Evolutionary conservation across 2,329 filamentous ascomycete genomes (phyloP).

Genomic region (Trichophyton benhamiae): DNA sequence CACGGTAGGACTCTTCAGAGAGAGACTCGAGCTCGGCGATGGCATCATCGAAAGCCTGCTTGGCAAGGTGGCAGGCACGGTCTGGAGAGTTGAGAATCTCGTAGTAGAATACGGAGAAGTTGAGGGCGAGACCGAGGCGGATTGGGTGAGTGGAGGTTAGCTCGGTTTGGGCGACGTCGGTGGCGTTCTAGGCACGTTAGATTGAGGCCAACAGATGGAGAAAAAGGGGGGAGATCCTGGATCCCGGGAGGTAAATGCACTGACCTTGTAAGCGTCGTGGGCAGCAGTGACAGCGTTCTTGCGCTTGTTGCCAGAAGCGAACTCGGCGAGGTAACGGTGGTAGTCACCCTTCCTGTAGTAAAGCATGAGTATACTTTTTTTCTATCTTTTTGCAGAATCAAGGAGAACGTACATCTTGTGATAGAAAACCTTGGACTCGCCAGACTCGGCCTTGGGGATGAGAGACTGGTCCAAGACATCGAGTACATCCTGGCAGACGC

Average conservation of each 20-base stretch:
- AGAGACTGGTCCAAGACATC: constrained; percentile 85
- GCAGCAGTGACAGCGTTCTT: constrained; percentile 76
- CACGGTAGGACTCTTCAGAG: constrained; percentile 95
- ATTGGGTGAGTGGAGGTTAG: constrained; percentile 96
- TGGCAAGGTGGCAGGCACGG: constrained; percentile 93
- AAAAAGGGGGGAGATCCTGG: not conserved
- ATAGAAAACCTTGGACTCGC: constrained; percentile 99
- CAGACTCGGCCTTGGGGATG: constrained; percentile 89
- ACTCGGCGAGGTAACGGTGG: constrained; percentile 90
- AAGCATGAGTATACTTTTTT: constrained; percentile 10
- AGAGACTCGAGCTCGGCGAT: constrained; percentile 97
- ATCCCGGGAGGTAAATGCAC: not conserved
- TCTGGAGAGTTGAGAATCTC: constrained; percentile 98
- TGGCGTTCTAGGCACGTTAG: constrained; percentile 59
- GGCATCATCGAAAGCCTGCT: constrained; percentile 97
- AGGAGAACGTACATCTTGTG: constrained; percentile 87
- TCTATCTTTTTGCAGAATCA: not conserved
- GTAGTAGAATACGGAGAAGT: constrained; percentile 99
- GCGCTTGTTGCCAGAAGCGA: constrained; percentile 83
- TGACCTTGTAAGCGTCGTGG: constrained; percentile 94
- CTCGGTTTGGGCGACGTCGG: constrained; percentile 95
- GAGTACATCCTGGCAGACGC: constrained; percentile 95
- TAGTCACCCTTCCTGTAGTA: constrained; percentile 80
- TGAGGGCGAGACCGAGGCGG: constrained; percentile 90
- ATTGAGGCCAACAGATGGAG: not conserved